A percentile compares a stretch with the other conserved stretches of the same genome.
Evolutionary conservation across 2,329 filamentous ascomycete species (phyloP).

Genomic region (Penicillium sp.): DNA sequence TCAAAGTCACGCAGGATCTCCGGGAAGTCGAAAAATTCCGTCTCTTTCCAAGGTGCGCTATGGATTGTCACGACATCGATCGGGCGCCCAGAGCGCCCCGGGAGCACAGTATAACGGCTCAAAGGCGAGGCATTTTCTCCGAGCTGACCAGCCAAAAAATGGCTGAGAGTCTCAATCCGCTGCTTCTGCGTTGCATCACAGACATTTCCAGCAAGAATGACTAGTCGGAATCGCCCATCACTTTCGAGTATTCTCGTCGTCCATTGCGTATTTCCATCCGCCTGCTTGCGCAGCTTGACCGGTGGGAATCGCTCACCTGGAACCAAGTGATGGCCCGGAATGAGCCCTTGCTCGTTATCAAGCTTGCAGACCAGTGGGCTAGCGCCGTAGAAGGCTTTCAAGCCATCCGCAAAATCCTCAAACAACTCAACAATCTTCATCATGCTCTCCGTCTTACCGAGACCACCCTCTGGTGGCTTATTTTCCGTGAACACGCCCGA

Average conservation of each 20-base stretch:
- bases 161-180: slow-evolving; percentile 48
- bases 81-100: slow-evolving; percentile 42
- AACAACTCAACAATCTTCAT: slow-evolving; percentile 13
- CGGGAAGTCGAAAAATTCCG: slow-evolving; percentile 51
- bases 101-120: slow-evolving; percentile 37
- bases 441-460: slow-evolving; percentile 16
- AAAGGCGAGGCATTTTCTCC: slow-evolving; percentile 35
- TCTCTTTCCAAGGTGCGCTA: slow-evolving; percentile 46
- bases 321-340: slow-evolving; percentile 5
- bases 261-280: slow-evolving; percentile 14
- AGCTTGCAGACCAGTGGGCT: slow-evolving; percentile 15
- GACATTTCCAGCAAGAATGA: slow-evolving; percentile 60
- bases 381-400: slow-evolving; percentile 15
- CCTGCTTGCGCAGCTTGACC: slow-evolving; percentile 14
- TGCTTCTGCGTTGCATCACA: slow-evolving; percentile 41
- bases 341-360: slow-evolving; percentile 1
- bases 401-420: slow-evolving; percentile 20
- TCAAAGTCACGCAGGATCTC: slow-evolving; percentile 49
- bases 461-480: not conserved
- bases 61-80: slow-evolving; percentile 62
- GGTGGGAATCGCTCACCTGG: slow-evolving; percentile 15
- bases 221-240: slow-evolving; percentile 35
- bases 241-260: slow-evolving; percentile 26
- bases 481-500: slow-evolving; percentile 16
- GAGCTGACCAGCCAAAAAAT: slow-evolving; percentile 30